Percentiles rank a stretch among this genome's conserved stretches.
Evolutionary conservation across 768 basidiomycete genomes (phyloP).

Genomic region (Tulasnella calospora): DNA sequence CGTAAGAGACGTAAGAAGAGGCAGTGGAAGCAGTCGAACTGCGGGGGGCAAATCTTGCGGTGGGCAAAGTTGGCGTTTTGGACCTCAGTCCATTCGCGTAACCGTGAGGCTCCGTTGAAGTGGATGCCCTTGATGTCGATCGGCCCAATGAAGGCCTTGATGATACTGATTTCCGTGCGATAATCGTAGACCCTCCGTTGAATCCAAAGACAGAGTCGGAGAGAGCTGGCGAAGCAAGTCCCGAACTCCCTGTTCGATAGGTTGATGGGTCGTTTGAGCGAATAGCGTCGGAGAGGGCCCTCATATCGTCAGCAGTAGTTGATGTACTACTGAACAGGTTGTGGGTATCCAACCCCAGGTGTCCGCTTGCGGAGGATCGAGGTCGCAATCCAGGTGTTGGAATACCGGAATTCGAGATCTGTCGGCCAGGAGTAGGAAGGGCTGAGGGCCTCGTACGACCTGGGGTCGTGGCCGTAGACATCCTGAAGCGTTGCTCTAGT

Average conservation of each 20-base stretch:
- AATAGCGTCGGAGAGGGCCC: slow-evolving; percentile 75
- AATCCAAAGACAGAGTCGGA: slow-evolving; percentile 47
- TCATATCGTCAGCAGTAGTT: slow-evolving; percentile 51
- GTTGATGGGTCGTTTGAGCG: slow-evolving; percentile 74
- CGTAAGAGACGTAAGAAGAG: slow-evolving; percentile 17
- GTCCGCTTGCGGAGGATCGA: slow-evolving; percentile 23
- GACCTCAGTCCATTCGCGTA: slow-evolving; percentile 31
- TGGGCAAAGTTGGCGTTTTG: slow-evolving; percentile 48
- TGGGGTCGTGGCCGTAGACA: slow-evolving; percentile 10
- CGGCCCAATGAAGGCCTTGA: slow-evolving; percentile 9
- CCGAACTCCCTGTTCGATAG: slow-evolving; percentile 47
- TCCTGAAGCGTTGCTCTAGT: not conserved
- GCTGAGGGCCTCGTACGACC: slow-evolving; percentile 32
- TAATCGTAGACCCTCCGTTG: slow-evolving; percentile 37
- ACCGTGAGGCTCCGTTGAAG: slow-evolving; percentile 17
- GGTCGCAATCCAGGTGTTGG: slow-evolving; percentile 21
- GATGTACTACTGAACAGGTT: slow-evolving; percentile 44
- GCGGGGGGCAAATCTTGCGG: slow-evolving; percentile 17
- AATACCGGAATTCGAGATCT: slow-evolving; percentile 47
- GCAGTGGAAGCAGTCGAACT: slow-evolving; percentile 19
- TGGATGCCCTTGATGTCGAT: slow-evolving; percentile 18
- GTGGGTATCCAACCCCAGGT: not conserved
- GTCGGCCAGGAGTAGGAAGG: slow-evolving; percentile 68
- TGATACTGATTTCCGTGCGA: slow-evolving; percentile 15
- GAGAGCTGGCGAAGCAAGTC: slow-evolving; percentile 30